Conservation (phyloP, 2,329 filamentous ascomycete genomes). For the Cladosporium austrohemisphaericum region DNA sequence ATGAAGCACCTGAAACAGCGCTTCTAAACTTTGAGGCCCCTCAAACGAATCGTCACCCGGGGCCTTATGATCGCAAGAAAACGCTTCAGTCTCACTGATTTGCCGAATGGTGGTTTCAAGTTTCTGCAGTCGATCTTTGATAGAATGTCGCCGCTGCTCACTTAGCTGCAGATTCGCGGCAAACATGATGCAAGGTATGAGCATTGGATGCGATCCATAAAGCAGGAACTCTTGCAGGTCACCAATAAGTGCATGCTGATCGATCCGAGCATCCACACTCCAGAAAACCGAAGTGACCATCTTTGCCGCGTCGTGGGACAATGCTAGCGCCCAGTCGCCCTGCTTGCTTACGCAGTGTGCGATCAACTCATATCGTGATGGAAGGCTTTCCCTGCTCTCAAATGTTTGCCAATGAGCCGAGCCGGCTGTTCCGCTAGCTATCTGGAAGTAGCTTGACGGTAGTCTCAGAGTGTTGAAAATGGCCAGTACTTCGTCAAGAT, state of each 20-base stretch:
- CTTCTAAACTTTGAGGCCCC: conserved; percentile 4
- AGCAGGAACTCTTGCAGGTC: conserved; percentile 15
- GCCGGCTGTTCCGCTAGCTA: conserved; percentile 16
- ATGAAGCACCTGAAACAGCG: conserved; percentile 17
- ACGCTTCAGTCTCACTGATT: conserved; percentile 11
- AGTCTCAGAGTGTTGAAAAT: conserved; percentile 17
- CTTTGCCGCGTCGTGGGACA: conserved; percentile 16
- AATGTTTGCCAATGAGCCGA: conserved; percentile 13
- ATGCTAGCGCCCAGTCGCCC: conserved; percentile 23
- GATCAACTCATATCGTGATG: conserved; percentile 15
- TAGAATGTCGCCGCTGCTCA: conserved; percentile 15
- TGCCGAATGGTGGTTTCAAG: conserved; percentile 17
- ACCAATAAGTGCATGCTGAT: conserved; percentile 11
- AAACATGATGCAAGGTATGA: conserved; percentile 24
- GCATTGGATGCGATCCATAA: conserved; percentile 19
- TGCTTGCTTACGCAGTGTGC: conserved; percentile 19
- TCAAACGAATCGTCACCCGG: neutral
- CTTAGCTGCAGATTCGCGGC: conserved; percentile 13
- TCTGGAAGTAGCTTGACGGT: conserved; percentile 20
- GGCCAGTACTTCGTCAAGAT: neutral
- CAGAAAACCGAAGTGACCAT: conserved; percentile 17
- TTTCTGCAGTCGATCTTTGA: conserved; percentile 17
- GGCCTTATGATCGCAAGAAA: neutral
- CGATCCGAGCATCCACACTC: conserved; percentile 17
- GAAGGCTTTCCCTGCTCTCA: neutral